Evolutionary conservation across 2,329 filamentous ascomycete species (phyloP).

Genomic region (Colletotrichum viniferum): DNA sequence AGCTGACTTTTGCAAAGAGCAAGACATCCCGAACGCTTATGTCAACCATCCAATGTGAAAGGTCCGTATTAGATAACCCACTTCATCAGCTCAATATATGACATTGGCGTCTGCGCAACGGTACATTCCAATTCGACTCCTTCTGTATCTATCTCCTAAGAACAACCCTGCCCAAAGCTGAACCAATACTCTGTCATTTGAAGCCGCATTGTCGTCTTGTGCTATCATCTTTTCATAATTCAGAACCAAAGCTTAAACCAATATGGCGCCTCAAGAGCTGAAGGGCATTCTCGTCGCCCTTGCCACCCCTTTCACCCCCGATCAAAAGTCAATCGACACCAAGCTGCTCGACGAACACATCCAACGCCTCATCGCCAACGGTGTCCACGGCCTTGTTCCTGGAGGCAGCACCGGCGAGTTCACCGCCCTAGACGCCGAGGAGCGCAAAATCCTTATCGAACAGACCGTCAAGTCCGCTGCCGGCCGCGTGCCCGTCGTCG

Average conservation of each 20-base stretch:
- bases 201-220: fast-evolving
- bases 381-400: slow-evolving; percentile 54
- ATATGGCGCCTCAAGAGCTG: slow-evolving; percentile 23
- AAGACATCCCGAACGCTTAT: neutral
- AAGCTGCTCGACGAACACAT: slow-evolving; percentile 44
- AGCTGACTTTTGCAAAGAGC: neutral
- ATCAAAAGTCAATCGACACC: slow-evolving; percentile 44
- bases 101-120: fast-evolving
- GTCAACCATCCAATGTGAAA: neutral
- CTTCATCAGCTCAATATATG: neutral
- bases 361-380: slow-evolving; percentile 45
- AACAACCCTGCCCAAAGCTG: neutral
- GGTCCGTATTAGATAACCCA: neutral
- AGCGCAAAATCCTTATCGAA: slow-evolving; percentile 49
- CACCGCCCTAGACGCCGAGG: slow-evolving; percentile 44
- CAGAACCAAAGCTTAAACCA: fast-evolving
- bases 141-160: fast-evolving
- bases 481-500: slow-evolving; percentile 45
- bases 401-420: slow-evolving; percentile 57
- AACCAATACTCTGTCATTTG: neutral
- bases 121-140: fast-evolving
- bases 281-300: slow-evolving; percentile 53
- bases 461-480: slow-evolving; percentile 38
- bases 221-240: neutral
- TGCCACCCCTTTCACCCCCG: slow-evolving; percentile 50